A percentile compares a stretch with the other conserved stretches of the same genome.
Evolutionary conservation across 1,139 yeast species (phyloP).

Genomic region (Tardiomyces digboiensis): DNA sequence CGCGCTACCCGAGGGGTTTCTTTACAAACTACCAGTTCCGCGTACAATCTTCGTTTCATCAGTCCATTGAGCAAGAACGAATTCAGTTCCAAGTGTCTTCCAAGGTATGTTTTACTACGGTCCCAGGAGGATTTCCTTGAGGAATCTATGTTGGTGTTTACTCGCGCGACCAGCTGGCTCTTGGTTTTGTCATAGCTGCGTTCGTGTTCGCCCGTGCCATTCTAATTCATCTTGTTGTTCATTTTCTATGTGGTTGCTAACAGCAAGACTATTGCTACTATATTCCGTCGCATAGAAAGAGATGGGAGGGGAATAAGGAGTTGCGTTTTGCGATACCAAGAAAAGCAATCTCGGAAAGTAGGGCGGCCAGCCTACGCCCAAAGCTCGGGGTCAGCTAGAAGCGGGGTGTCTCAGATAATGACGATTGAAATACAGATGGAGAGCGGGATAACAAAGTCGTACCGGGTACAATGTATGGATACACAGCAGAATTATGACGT

Average conservation of each 20-base stretch:
- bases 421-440: not conserved
- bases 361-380: slow-evolving; percentile 2
- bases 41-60: not conserved
- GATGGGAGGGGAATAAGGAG: slow-evolving; percentile 9
- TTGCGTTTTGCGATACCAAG: slow-evolving; percentile 5
- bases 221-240: too few species aligned
- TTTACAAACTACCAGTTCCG: not conserved
- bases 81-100: not conserved
- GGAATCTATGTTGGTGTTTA: too few species aligned
- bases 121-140: too few species aligned
- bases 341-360: slow-evolving; percentile 4
- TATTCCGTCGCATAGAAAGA: slow-evolving; percentile 14
- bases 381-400: slow-evolving; percentile 9
- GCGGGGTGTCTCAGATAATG: slow-evolving; percentile 6
- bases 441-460: not conserved
- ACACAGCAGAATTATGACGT: not conserved
- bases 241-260: too few species aligned
- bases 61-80: not conserved
- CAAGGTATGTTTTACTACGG: not conserved
- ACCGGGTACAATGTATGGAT: not conserved
- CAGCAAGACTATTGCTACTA: slow-evolving; percentile 2
- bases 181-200: too few species aligned
- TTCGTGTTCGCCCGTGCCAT: too few species aligned
- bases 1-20: not conserved
- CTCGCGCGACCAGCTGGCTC: too few species aligned